Evolutionary conservation across 345 rosid species (phyloP), one percentile per base, ranked within the genome.

Genomic region (Citrus unshiu): DNA sequence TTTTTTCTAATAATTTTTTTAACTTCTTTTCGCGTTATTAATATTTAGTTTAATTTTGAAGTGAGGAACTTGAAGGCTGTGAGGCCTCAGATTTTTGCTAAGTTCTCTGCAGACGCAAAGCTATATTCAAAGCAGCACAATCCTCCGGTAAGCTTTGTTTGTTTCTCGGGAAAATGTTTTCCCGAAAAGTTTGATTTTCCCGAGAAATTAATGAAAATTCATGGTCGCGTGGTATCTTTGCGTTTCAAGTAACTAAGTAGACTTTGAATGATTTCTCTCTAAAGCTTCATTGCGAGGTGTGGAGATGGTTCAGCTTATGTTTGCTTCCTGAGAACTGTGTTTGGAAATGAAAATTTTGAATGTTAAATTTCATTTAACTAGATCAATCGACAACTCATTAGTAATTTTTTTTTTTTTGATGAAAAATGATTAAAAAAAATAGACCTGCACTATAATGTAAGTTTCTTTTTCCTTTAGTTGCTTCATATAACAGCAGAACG

Each of bases 31-130:
- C 5, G 4, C 24, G 16, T 34, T 32, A 27, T 3, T 77, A 37
- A 30, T 56, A 5, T 32, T 10, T 0, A 1, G 35, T 39, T 25
- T 62, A 8, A 40, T 51, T 35, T 73, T 83, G 72, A 88, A 93
- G 98, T 79, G 88, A 89, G 85, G 83, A 88, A 82, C 81, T 74
- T 88, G 34, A 80, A 73, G 81, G 83, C 82, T 73, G 84, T 87
- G 77, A 89, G 91, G 76, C 87, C 92, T 71, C 87, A 70, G 78
- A 68, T 89, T 72, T 80, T 87, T 27, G 85, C 83, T 62, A 72
- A 68, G 59, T 85, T 82, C 82, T 87, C 99, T 51, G 89, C 96
- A 7, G 92, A 90, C 1, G 70, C 90, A 62, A 90, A 87, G 80
- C 84, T 82, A 18, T 89, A 91, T 80, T 80, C 88, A 16, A 81